Evolutionary conservation across 352 stramenopile genomes (phyloP).

Genomic region (Phytophthora pluvialis): DNA sequence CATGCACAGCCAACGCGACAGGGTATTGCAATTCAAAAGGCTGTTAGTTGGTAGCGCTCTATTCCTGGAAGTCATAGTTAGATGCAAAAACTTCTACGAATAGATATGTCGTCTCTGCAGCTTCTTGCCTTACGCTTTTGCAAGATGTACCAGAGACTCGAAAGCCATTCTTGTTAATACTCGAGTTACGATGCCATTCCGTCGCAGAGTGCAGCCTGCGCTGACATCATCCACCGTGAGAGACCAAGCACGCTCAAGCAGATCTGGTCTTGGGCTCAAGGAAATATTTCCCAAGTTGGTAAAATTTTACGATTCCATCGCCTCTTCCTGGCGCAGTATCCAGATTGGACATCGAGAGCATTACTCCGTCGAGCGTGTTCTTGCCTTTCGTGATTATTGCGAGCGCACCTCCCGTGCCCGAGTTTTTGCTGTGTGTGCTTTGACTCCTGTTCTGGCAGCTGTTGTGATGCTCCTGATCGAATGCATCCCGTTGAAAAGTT

Average conservation of each 20-base stretch:
- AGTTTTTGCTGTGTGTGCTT: conserved; percentile 14
- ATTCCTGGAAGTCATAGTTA: too few relatives aligned
- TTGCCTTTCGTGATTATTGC: conserved; percentile 30
- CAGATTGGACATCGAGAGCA: conserved; percentile 23
- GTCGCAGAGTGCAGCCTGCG: conserved; percentile 4
- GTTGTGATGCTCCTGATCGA: conserved; percentile 25
- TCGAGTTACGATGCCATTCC: not conserved
- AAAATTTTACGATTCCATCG: not conserved
- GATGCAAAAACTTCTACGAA: too few relatives aligned
- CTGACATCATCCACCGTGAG: not conserved
- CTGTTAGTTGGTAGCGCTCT: too few relatives aligned
- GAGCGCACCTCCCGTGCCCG: conserved; percentile 4
- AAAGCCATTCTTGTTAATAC: not conserved
- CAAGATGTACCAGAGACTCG: too few relatives aligned
- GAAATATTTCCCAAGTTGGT: not conserved
- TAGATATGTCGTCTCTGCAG: too few relatives aligned
- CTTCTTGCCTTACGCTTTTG: too few relatives aligned
- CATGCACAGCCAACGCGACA: too few relatives aligned
- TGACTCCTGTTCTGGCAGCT: conserved; percentile 20
- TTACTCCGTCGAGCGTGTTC: conserved; percentile 23
- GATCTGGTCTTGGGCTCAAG: not conserved
- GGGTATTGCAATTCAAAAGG: too few relatives aligned
- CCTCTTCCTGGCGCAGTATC: conserved; percentile 5
- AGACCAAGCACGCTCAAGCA: not conserved
- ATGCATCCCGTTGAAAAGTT: conserved; percentile 10